Base-by-base conservation (phyloP, 2,329 filamentous ascomycete species). In the Aspergillus viridinutans region DNA sequence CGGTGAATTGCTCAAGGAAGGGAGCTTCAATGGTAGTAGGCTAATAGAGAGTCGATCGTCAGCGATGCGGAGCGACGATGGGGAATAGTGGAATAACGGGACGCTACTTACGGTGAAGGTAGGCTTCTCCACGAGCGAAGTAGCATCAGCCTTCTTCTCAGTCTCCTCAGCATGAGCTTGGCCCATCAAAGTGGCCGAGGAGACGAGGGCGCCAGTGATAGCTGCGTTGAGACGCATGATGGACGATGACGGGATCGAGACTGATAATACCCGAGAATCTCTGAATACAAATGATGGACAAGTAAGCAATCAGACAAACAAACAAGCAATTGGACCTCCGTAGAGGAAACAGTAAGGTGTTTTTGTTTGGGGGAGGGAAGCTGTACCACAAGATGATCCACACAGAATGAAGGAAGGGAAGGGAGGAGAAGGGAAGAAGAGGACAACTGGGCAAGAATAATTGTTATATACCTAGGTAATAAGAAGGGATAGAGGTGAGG, bases 1-100 rank as follows among this genome's bases (percentile, higher is more conserved):
- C 90, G 78, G 90, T 96, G 82, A 99, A 99, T 79, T 99, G 94
- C 82, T 99, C 94, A 64, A 97, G 81, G 85, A 99, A 99, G 59
- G 92, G 90, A 66, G 88, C 94, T 81, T 97, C 94, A 71, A 97
- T 76, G 62, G 81, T 84, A 64, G 92, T 90, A 58, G 94, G 92
- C 93, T 99, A 71, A 17, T 49, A 48, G 54, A 17, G 38, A 54
- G 23, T 12, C 10, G 43, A 38, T 8, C 47, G 59, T 67, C 52
- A 66, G 64, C 55, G 40, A 42, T 28, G 52, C 49, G 29, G 55
- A 55, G 40, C 50, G 35, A 53, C 12, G 23, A 4, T 55, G 51
- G 45, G 59, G 50, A 38, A 50, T n/a, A 42, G 35, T n/a, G 42
- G 61, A 56, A 54, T 61, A 29, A 56, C 3, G 4, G 21, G 21